Conservation (phyloP, 441 rosid genomes). For the Erodium chrysanthum region DNA sequence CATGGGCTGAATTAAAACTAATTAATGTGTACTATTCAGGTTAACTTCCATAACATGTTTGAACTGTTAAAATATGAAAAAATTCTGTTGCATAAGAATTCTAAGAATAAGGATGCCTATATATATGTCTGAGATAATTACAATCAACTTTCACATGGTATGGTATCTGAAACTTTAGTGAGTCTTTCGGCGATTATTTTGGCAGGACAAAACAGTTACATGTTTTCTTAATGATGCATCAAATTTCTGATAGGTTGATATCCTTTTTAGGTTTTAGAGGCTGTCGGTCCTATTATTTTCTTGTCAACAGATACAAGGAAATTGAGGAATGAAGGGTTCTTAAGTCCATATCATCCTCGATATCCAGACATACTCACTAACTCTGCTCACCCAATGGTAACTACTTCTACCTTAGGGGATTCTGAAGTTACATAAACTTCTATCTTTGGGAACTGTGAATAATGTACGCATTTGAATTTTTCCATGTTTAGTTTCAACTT, state of each 20-base stretch:
- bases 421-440: slow-evolving; percentile 9
- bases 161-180: slow-evolving; percentile 7
- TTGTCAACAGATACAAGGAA: slow-evolving; percentile 94
- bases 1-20: background rate
- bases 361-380: slow-evolving; percentile 98
- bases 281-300: slow-evolving; percentile 95
- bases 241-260: slow-evolving; percentile 13
- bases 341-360: slow-evolving; percentile 98
- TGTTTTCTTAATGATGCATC: background rate
- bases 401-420: slow-evolving; percentile 12
- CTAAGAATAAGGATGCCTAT: slow-evolving; percentile 4
- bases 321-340: slow-evolving; percentile 93
- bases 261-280: slow-evolving; percentile 81
- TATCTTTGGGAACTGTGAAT: background rate
- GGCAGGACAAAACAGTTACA: background rate
- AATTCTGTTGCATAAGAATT: background rate
- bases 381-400: slow-evolving; percentile 98
- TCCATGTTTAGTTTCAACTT: slow-evolving; percentile 8
- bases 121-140: slow-evolving; percentile 7
- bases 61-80: background rate
- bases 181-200: slow-evolving; percentile 6
- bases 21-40: background rate
- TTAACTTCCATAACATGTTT: background rate
- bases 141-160: slow-evolving; percentile 7
- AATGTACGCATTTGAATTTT: background rate